Conservation (phyloP, 345 rosid species). For the Lagerstroemia speciosa region DNA sequence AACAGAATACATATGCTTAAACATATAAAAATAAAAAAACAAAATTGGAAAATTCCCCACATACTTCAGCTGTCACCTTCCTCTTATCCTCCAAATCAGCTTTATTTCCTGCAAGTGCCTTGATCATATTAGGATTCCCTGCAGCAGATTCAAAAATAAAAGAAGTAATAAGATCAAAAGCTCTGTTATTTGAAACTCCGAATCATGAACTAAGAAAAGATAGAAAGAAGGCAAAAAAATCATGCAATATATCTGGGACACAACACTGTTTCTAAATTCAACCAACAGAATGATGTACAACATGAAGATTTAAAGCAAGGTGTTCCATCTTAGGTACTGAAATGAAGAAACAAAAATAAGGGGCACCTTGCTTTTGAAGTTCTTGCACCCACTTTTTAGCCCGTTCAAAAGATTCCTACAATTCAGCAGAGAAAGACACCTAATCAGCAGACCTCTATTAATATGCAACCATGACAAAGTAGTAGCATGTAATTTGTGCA, state of each 20-base stretch:
- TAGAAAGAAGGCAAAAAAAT: not conserved
- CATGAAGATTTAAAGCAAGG: not conserved
- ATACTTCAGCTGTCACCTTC: constrained; percentile 47
- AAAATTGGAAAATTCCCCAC: constrained; percentile 5
- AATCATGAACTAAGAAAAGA: not conserved
- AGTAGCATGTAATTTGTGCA: too few relatives aligned
- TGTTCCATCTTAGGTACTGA: not conserved
- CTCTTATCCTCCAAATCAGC: constrained; percentile 49
- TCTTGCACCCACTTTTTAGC: constrained; percentile 65
- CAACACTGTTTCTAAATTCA: not conserved
- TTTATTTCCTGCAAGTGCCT: constrained; percentile 58
- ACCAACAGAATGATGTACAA: too few relatives aligned
- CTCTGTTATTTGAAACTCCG: not conserved
- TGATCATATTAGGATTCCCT: constrained; percentile 50
- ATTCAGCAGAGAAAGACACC: constrained; percentile 8
- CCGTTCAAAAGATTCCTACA: constrained; percentile 44
- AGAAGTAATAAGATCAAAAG: not conserved
- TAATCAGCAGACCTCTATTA: not conserved
- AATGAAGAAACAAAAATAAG: not conserved
- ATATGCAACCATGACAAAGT: not conserved
- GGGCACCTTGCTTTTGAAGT: constrained; percentile 48
- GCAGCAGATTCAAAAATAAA: constrained; percentile 6
- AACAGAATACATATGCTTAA: not conserved
- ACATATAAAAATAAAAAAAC: not conserved
- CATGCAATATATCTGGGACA: not conserved